A percentile compares a stretch with the other conserved stretches of the same genome.
These are phyloP conservation scores for Sugiyamaella novakii DNA, from an alignment of 1,139 yeast genomes.

Conservation along the genomic window DNA sequence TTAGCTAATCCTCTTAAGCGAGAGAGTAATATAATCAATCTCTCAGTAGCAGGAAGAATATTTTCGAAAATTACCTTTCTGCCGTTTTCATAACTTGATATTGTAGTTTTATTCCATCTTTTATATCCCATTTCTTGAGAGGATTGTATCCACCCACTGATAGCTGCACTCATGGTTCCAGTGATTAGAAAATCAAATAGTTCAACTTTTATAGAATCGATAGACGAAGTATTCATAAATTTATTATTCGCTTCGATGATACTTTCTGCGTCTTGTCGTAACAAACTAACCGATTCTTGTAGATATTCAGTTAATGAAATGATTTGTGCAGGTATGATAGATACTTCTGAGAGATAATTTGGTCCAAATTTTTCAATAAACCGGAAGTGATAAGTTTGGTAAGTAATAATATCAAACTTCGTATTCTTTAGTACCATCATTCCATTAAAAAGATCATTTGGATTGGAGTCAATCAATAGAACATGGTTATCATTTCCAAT, in stretches of 20 bases:
- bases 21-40: slow-evolving; percentile 54
- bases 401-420: neutral
- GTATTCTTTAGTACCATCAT: slow-evolving; percentile 18
- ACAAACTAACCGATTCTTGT: slow-evolving; percentile 44
- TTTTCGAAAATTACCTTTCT: slow-evolving; percentile 53
- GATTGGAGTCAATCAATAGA: slow-evolving; percentile 22
- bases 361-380: slow-evolving; percentile 33
- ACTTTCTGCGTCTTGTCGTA: slow-evolving; percentile 48
- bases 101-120: slow-evolving; percentile 57
- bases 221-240: slow-evolving; percentile 4
- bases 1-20: slow-evolving; percentile 51
- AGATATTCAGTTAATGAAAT: slow-evolving; percentile 45
- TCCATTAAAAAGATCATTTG: slow-evolving; percentile 32
- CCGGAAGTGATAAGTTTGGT: slow-evolving; percentile 22
- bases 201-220: slow-evolving; percentile 15
- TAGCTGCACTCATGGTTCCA: slow-evolving; percentile 54
- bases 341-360: slow-evolving; percentile 38
- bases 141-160: slow-evolving; percentile 53
- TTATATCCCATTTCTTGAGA: slow-evolving; percentile 72
- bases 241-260: slow-evolving; percentile 41
- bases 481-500: neutral
- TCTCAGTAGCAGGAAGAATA: slow-evolving; percentile 60
- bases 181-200: slow-evolving; percentile 59
- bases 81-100: slow-evolving; percentile 52
- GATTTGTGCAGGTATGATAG: slow-evolving; percentile 39